Evolutionary conservation across 495 filamentous ascomycete genomes (phyloP).

Genomic region (Penicillium goetzii): DNA sequence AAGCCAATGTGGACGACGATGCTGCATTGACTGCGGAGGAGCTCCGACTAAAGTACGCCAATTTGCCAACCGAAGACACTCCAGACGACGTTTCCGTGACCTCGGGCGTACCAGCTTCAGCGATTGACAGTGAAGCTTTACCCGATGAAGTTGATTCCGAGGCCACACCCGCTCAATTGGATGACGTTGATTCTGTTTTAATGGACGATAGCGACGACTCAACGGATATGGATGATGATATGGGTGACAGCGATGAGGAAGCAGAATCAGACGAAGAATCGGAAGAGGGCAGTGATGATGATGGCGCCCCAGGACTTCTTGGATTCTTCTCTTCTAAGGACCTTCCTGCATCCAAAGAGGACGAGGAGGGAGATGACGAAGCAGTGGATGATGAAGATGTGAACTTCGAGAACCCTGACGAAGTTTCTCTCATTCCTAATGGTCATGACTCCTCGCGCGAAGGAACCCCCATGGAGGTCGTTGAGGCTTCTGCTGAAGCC

Average conservation of each 20-base stretch:
- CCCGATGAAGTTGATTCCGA: slow-evolving; percentile 34
- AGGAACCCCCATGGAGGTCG: slow-evolving; percentile 24
- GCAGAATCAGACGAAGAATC: slow-evolving; percentile 44
- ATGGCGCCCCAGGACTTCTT: slow-evolving; percentile 63
- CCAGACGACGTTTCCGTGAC: slow-evolving; percentile 35
- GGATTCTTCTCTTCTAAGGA: slow-evolving; percentile 65
- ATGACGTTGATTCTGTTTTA: slow-evolving; percentile 69
- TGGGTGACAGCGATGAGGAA: slow-evolving; percentile 68
- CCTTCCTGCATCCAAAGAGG: slow-evolving; percentile 39
- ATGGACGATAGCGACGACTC: slow-evolving; percentile 80
- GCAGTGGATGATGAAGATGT: slow-evolving; percentile 24
- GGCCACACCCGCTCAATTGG: slow-evolving; percentile 46
- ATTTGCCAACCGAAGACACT: slow-evolving; percentile 50
- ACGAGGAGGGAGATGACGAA: slow-evolving; percentile 32
- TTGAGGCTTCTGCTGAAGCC: slow-evolving; percentile 23
- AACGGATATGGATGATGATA: slow-evolving; percentile 86
- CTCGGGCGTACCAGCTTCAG: slow-evolving; percentile 26
- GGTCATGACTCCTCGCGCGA: slow-evolving; percentile 26
- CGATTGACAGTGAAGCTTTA: slow-evolving; percentile 25
- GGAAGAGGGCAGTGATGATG: slow-evolving; percentile 47
- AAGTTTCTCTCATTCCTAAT: slow-evolving; percentile 54
- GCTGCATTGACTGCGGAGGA: slow-evolving; percentile 79
- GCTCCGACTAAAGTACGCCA: slow-evolving; percentile 76
- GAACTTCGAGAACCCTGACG: slow-evolving; percentile 45
- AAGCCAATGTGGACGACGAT: slow-evolving; percentile 62